These are phyloP conservation scores for Aureobasidium sp. DNA, from an alignment of 2,329 filamentous ascomycete genomes.

Conservation along the genomic window DNA sequence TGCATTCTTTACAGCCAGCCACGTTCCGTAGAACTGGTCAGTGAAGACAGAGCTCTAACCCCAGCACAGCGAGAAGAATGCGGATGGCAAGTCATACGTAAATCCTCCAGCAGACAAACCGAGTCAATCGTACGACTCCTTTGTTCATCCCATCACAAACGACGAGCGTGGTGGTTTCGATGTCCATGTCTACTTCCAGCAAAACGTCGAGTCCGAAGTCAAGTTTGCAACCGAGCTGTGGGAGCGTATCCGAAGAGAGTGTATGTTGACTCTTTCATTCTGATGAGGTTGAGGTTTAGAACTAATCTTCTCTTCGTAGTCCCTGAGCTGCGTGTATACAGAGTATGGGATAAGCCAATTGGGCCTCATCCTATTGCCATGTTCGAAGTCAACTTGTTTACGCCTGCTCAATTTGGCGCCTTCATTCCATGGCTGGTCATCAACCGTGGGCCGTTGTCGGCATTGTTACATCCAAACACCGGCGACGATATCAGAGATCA, in stretches of 20 bases:
- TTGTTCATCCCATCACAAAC: constrained; percentile 59
- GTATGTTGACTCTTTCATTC: constrained; percentile 34
- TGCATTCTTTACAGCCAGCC: background rate
- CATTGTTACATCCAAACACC: constrained; percentile 75
- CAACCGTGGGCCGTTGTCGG: constrained; percentile 71
- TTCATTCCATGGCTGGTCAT: constrained; percentile 81
- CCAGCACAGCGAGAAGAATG: constrained; percentile 43
- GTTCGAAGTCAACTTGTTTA: constrained; percentile 89
- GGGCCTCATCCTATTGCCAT: constrained; percentile 78
- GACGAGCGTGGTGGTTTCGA: constrained; percentile 67
- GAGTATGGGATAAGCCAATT: constrained; percentile 64
- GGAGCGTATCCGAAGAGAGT: constrained; percentile 72
- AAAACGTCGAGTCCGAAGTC: constrained; percentile 51
- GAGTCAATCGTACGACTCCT: constrained; percentile 62
- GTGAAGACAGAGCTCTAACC: background rate
- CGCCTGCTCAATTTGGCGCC: constrained; percentile 76
- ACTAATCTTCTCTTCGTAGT: constrained; percentile 40
- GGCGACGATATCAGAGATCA: constrained; percentile 55
- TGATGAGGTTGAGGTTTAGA: no score
- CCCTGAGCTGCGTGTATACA: constrained; percentile 76
- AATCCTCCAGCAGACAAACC: constrained; percentile 52
- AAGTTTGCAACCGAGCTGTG: constrained; percentile 64
- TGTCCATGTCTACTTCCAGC: constrained; percentile 74
- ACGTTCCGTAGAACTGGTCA: background rate
- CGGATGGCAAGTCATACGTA: constrained; percentile 68